Conservation (phyloP, 352 stramenopile genomes). For the Phytophthora nicotianae region DNA sequence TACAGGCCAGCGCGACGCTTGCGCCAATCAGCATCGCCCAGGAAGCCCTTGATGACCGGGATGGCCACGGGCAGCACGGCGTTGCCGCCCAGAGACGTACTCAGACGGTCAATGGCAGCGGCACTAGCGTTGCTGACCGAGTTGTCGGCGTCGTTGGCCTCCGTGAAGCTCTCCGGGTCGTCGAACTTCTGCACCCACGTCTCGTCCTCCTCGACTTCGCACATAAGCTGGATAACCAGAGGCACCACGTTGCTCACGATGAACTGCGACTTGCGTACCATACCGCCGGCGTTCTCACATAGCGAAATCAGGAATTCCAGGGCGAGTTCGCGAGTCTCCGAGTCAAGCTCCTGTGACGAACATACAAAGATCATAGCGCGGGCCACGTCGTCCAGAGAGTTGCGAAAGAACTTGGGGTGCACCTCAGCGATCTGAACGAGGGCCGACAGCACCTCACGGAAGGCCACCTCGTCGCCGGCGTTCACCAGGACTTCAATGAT, state of each 20-base stretch:
- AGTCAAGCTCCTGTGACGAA: slow-evolving; percentile 64
- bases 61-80: slow-evolving; percentile 81
- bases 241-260: slow-evolving; percentile 74
- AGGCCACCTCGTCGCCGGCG: slow-evolving; percentile 59
- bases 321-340: slow-evolving; percentile 77
- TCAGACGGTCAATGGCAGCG: slow-evolving; percentile 80
- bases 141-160: slow-evolving; percentile 65
- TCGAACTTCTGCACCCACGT: slow-evolving; percentile 80
- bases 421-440: slow-evolving; percentile 79
- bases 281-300: slow-evolving; percentile 79
- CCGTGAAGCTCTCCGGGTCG: slow-evolving; percentile 78
- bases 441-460: slow-evolving; percentile 74
- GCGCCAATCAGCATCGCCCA: slow-evolving; percentile 69
- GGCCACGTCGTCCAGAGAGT: slow-evolving; percentile 66
- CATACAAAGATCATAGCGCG: slow-evolving; percentile 84
- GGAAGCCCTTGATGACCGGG: slow-evolving; percentile 69
- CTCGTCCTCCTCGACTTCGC: slow-evolving; percentile 78
- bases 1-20: slow-evolving; percentile 83
- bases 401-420: slow-evolving; percentile 85
- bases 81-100: slow-evolving; percentile 68
- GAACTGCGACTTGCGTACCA: slow-evolving; percentile 77
- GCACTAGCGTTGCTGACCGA: slow-evolving; percentile 75
- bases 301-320: slow-evolving; percentile 85
- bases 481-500: slow-evolving; percentile 76
- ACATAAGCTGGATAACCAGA: slow-evolving; percentile 80